Evolutionary conservation across 2,329 filamentous ascomycete genomes (phyloP).

Genomic region (Hymenoscyphus albidus): DNA sequence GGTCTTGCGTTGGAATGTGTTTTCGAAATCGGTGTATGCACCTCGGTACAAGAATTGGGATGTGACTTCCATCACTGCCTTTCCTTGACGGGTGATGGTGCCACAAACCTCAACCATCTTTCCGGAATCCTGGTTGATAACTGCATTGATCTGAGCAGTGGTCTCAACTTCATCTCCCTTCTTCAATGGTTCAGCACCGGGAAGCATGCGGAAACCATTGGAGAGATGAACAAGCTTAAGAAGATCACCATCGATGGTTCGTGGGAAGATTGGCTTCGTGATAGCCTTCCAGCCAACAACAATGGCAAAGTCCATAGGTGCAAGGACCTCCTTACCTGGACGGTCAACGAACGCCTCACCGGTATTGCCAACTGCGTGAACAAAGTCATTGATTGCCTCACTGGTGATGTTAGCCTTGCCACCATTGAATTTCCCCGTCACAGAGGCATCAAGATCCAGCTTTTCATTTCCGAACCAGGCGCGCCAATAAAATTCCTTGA

Average conservation of each 20-base stretch:
- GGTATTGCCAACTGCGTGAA: conserved; percentile 97
- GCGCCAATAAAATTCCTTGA: conserved; percentile 99
- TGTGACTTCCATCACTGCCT: conserved; percentile 95
- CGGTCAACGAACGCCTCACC: conserved; percentile 96
- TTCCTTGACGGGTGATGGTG: conserved; percentile 79
- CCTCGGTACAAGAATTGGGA: conserved; percentile 98
- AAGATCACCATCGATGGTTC: conserved; percentile 91
- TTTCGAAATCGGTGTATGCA: conserved; percentile 87
- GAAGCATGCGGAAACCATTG: conserved; percentile 97
- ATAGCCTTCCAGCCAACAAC: conserved; percentile 99
- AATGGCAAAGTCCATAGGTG: conserved; percentile 98
- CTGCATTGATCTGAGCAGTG: conserved; percentile 92
- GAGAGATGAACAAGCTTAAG: conserved; percentile 95
- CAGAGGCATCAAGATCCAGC: conserved; percentile 77
- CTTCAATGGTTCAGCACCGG: conserved; percentile 89
- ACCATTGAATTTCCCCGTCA: conserved; percentile 86
- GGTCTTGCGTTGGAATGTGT: conserved; percentile 96
- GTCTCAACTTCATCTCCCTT: conserved; percentile 92
- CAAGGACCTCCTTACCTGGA: conserved; percentile 88
- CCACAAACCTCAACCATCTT: conserved; percentile 99
- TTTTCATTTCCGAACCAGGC: conserved; percentile 92
- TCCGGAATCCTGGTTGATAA: conserved; percentile 95
- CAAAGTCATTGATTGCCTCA: conserved; percentile 95
- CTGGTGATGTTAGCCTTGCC: conserved; percentile 82
- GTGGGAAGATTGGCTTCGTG: conserved; percentile 97